Evolutionary conservation across 208 protist genomes (phyloP).

Genomic region (Leishmania tropica): DNA sequence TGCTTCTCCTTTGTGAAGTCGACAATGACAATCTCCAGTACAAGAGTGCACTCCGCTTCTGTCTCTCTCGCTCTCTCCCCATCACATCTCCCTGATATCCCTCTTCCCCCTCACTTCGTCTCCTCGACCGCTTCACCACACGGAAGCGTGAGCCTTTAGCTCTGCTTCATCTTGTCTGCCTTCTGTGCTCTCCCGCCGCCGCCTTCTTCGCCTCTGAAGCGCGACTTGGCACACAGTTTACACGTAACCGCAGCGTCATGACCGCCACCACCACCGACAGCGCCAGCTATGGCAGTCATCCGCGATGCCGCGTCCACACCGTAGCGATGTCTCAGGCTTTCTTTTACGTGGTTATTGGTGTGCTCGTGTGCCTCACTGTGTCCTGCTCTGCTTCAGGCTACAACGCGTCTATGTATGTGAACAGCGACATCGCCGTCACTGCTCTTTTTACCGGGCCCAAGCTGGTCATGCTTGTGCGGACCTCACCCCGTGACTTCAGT

Average conservation of each 20-base stretch:
- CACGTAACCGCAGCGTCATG: background rate
- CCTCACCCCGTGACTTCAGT: background rate
- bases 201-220: background rate
- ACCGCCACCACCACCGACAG: background rate
- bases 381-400: slow-evolving; percentile 1
- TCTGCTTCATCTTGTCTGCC: background rate
- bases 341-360: background rate
- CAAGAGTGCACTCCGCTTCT: background rate
- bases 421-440: slow-evolving; percentile 20
- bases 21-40: background rate
- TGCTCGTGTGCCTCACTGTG: slow-evolving; percentile 7
- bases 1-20: background rate
- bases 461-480: slow-evolving; percentile 3
- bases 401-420: slow-evolving; percentile 15
- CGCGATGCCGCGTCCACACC: background rate
- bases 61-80: background rate
- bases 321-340: background rate
- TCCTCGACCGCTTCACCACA: background rate
- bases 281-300: background rate
- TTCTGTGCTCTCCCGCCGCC: background rate
- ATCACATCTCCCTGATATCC: background rate
- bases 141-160: background rate
- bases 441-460: background rate
- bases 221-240: background rate
- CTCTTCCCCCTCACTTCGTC: background rate